Base-by-base conservation (phyloP, 371 early-diverging fungal genomes). In the Entomophthora muscae region DNA sequence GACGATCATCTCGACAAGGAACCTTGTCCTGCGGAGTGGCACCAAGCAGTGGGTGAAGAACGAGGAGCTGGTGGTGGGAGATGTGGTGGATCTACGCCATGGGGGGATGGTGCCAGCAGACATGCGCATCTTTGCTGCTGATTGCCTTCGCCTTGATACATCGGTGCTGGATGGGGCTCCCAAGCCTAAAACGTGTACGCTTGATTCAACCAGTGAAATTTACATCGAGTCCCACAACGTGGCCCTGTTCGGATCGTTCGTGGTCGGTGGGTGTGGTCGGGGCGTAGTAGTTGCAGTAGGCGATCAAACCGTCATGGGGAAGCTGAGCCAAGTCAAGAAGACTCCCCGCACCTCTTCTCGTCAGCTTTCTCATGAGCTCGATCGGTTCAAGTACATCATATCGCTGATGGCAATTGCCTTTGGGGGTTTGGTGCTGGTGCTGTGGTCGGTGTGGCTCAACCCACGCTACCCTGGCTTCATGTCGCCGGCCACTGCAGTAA, bases 91-190 rank as follows among this genome's bases (percentile, higher is more conserved):
- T 27, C 73, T 94, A 32, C 86, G 89, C 66, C 83, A 84, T 68
- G 92, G 93, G 42, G 90, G 92, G 65, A 84, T 84, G 5, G 80
- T 93, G 32, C 86, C 85, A 21, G 95, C 93, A 21, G 93, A 94
- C 69, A 77, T 85, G 23, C 82, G 91, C 27, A 71, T 93, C 13
- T 76, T 87, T 65, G 83, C 87, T 60, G 73, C 81, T 21, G 80
- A 87, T 22, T 88, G 91, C 63, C 73, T 90, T 17, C 88, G 90
- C 66, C 75, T 86, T 1, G 84, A 91, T 65, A 93, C 90, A 69
- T 82, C 87, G 17, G 71, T 91, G 32, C 71, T 90, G 52, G 93
- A 91, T 0, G 93, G 93, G 55, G 92, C 93, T 71, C 76, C 83
- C 7, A 68, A 88, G 12, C 84, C 88, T 12, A 78, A 86, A 2